A percentile compares a stretch with the other conserved stretches of the same genome.
Evolutionary conservation across 495 filamentous ascomycete genomes (phyloP).

Genomic region (Aspergillus wentii): DNA sequence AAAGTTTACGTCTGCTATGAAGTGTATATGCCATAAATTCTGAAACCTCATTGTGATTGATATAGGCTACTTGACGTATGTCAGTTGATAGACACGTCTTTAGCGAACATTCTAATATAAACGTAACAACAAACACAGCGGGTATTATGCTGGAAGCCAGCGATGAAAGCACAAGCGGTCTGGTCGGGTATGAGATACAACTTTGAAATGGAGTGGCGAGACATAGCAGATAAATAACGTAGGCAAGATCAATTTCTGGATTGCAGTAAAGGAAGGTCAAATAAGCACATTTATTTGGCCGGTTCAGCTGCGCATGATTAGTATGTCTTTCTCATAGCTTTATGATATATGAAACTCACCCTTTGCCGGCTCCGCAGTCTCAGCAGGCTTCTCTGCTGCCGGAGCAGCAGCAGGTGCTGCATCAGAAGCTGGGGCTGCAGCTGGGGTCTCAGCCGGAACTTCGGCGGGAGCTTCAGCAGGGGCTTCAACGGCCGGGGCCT

Average conservation of each 20-base stretch:
- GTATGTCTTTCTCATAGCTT: neutral
- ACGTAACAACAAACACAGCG: too few relatives aligned
- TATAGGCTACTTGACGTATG: too few relatives aligned
- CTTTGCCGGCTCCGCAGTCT: slow-evolving; percentile 12
- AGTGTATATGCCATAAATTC: too few relatives aligned
- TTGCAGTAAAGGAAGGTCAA: too few relatives aligned
- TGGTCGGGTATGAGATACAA: too few relatives aligned
- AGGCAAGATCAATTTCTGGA: too few relatives aligned
- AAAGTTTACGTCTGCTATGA: slow-evolving; percentile 14
- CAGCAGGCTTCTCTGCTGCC: slow-evolving; percentile 3
- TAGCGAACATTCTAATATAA: too few relatives aligned
- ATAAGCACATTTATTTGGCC: neutral
- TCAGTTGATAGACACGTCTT: too few relatives aligned
- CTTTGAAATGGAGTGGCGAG: neutral
- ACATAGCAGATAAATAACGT: neutral
- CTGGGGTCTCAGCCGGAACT: slow-evolving; percentile 2
- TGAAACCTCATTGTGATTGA: too few relatives aligned
- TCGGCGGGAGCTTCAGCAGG: neutral
- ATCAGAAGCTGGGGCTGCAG: slow-evolving; percentile 5
- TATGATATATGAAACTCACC: slow-evolving; percentile 7
- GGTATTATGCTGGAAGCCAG: too few relatives aligned
- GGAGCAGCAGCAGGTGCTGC: slow-evolving; percentile 6
- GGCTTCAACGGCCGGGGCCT: neutral
- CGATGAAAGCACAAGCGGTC: too few relatives aligned
- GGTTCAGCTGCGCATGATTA: slow-evolving; percentile 6